Percentiles rank a stretch among this genome's conserved stretches.
phyloP scores from a whole-genome alignment of 305 asterid genomes.

The Fraxinus nigra region DNA sequence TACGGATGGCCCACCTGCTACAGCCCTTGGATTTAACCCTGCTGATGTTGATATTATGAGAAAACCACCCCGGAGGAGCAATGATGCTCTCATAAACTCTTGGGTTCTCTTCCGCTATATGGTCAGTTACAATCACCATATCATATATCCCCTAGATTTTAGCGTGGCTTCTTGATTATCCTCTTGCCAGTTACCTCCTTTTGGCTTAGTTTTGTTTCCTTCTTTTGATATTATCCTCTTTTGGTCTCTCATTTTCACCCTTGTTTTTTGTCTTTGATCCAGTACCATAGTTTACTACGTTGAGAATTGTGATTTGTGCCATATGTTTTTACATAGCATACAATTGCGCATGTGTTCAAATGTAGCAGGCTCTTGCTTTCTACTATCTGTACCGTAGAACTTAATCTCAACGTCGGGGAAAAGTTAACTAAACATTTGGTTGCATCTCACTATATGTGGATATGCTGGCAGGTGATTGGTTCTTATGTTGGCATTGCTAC shows the following conservation, averaged over 20 bases:
- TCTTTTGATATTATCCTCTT: neutral
- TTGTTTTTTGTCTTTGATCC: neutral
- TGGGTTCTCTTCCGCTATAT: constrained; percentile 87
- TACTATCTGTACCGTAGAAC: neutral
- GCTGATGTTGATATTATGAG: constrained; percentile 86
- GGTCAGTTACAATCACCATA: constrained; percentile 38
- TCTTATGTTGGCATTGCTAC: constrained; percentile 86
- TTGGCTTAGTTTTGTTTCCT: neutral
- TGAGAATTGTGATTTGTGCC: neutral
- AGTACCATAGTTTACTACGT: neutral
- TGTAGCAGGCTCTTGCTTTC: neutral
- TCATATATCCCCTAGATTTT: neutral
- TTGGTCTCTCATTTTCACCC: neutral
- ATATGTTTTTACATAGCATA: neutral
- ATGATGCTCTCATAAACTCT: constrained; percentile 63
- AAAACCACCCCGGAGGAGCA: constrained; percentile 82
- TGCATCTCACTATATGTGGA: neutral
- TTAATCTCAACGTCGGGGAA: neutral
- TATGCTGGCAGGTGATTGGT: constrained; percentile 68
- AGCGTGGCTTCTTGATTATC: neutral
- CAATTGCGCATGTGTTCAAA: neutral
- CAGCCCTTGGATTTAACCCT: constrained; percentile 91
- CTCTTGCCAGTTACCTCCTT: constrained; percentile 1
- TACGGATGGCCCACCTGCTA: constrained; percentile 96
- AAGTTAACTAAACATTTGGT: neutral